phyloP scores from a whole-genome alignment of 108 stramenopile genomes.

The Licmophora abbreviata region DNA sequence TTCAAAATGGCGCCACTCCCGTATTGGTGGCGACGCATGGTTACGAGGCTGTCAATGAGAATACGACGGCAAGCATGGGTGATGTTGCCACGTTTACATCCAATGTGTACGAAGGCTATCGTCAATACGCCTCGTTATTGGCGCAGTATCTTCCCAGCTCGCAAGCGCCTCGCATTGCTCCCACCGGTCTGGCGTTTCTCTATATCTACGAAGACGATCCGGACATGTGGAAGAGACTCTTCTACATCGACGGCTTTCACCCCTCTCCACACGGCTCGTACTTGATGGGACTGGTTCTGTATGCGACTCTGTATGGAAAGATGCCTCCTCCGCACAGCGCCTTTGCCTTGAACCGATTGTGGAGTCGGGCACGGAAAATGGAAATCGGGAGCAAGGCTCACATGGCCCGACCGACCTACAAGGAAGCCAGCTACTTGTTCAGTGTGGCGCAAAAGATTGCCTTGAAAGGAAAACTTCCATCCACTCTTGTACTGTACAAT shows the following conservation, averaged over 20 bases:
- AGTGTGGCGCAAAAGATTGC: constrained; percentile 31
- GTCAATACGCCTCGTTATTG: constrained; percentile 21
- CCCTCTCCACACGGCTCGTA: constrained; percentile 7
- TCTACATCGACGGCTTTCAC: constrained; percentile 8
- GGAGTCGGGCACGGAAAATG: constrained; percentile 27
- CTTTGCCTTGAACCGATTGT: constrained; percentile 13
- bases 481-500: neutral
- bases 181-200: constrained; percentile 7
- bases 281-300: constrained; percentile 5
- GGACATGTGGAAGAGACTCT: constrained; percentile 7
- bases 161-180: constrained; percentile 8
- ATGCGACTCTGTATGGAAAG: constrained; percentile 5
- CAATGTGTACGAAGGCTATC: constrained; percentile 31
- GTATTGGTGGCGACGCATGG: constrained; percentile 43
- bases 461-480: neutral
- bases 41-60: constrained; percentile 16
- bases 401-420: constrained; percentile 24
- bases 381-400: constrained; percentile 8
- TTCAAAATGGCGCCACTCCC: constrained; percentile 24
- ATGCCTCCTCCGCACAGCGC: constrained; percentile 1
- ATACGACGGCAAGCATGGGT: constrained; percentile 24
- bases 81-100: constrained; percentile 36
- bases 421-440: constrained; percentile 26
- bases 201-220: constrained; percentile 6
- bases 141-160: neutral